Evolutionary conservation across 352 stramenopile genomes (phyloP).

Genomic region (Thraustotheca clavata): DNA sequence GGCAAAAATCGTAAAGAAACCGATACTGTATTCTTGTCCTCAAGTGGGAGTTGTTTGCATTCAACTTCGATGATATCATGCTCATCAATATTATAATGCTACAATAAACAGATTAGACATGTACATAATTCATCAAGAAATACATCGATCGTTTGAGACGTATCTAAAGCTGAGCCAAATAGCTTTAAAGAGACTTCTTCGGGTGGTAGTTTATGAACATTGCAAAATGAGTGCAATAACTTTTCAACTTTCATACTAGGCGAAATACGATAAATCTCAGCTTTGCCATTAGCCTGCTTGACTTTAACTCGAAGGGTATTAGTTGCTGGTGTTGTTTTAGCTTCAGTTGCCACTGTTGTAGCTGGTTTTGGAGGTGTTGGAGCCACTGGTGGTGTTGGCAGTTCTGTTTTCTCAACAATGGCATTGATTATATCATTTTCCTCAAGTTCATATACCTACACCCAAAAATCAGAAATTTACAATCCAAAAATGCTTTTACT

Average conservation of each 20-base stretch:
- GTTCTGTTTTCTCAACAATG: neutral
- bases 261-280: conserved; percentile 1
- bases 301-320: conserved; percentile 4
- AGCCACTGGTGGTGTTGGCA: neutral
- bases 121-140: neutral
- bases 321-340: neutral
- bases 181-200: conserved; percentile 8
- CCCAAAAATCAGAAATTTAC: neutral
- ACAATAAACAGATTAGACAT: neutral
- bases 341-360: neutral
- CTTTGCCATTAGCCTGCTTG: neutral
- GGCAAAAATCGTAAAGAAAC: conserved; percentile 6
- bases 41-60: neutral
- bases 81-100: conserved; percentile 1
- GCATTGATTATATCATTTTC: conserved; percentile 4
- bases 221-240: conserved; percentile 7
- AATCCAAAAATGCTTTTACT: neutral
- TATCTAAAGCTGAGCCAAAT: neutral
- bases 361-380: neutral
- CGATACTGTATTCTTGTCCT: neutral
- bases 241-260: conserved; percentile 3
- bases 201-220: conserved; percentile 5
- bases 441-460: conserved; percentile 5
- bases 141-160: conserved; percentile 7
- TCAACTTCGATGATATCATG: conserved; percentile 5